phyloP scores from a whole-genome alignment of 306 rosid species.

The Cicer arietinum region DNA sequence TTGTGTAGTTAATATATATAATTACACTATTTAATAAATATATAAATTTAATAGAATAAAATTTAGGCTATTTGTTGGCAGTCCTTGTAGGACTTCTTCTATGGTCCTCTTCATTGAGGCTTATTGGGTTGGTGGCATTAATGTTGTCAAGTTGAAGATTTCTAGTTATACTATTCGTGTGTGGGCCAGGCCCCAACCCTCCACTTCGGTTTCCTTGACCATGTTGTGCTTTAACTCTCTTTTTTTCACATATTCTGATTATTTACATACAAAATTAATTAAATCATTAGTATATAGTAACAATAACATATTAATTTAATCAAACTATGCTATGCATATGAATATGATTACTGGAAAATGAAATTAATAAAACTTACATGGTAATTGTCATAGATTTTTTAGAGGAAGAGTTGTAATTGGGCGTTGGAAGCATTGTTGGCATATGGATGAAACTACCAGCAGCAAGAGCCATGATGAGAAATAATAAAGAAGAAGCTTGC shows the following conservation, averaged over 20 bases:
- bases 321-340: neutral
- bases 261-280: neutral
- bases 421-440: neutral
- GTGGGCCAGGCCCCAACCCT: neutral
- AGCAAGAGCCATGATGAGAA: neutral
- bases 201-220: neutral
- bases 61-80: neutral
- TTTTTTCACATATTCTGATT: neutral
- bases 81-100: neutral
- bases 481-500: neutral
- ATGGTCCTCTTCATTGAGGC: neutral
- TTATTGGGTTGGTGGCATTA: neutral
- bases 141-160: neutral
- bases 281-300: no score
- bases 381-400: neutral
- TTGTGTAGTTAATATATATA: no score
- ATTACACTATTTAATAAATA: no score
- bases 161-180: neutral
- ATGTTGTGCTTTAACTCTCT: neutral
- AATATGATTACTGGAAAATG: neutral
- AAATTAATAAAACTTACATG: slow-evolving; percentile 15
- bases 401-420: neutral
- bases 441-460: neutral
- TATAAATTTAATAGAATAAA: no score
- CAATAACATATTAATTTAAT: no score